phyloP scores from a whole-genome alignment of 108 stramenopile species.

The Nitzschia sp. region DNA sequence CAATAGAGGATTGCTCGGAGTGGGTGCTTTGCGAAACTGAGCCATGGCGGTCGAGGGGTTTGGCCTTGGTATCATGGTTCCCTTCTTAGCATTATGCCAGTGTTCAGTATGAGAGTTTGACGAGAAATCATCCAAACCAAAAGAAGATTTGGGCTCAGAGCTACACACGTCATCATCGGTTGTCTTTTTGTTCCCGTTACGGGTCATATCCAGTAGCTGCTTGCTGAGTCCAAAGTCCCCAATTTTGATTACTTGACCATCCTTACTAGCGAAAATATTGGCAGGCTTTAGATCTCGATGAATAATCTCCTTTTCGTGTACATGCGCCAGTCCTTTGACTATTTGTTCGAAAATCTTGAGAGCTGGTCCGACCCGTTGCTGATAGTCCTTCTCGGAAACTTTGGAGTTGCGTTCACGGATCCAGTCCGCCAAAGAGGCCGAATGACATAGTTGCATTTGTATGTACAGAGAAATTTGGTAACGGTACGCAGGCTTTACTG shows the following conservation, averaged over 20 bases:
- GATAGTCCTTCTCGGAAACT: slow-evolving; percentile 35
- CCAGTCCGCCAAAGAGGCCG: slow-evolving; percentile 85
- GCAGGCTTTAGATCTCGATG: slow-evolving; percentile 91
- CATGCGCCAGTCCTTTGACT: slow-evolving; percentile 68
- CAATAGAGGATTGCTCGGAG: slow-evolving; percentile 18
- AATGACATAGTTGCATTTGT: slow-evolving; percentile 92
- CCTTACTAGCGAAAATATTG: slow-evolving; percentile 76
- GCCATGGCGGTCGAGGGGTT: neutral
- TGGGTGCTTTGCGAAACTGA: neutral
- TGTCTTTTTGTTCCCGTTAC: neutral
- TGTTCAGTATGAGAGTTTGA: slow-evolving; percentile 1
- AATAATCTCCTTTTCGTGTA: slow-evolving; percentile 79
- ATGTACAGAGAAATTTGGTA: slow-evolving; percentile 90
- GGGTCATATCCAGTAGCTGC: slow-evolving; percentile 5
- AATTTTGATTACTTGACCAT: slow-evolving; percentile 78
- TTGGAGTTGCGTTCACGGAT: slow-evolving; percentile 70
- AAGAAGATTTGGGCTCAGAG: no score
- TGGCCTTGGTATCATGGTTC: neutral
- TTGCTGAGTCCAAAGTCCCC: slow-evolving; percentile 91
- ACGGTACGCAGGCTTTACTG: slow-evolving; percentile 43
- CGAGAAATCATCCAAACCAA: neutral
- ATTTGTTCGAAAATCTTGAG: slow-evolving; percentile 72
- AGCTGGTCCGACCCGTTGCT: slow-evolving; percentile 47
- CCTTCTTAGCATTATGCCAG: slow-evolving; percentile 16
- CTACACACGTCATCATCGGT: neutral